phyloP scores from a whole-genome alignment of 768 basidiomycete species.

The Rhizopogon vinicolor region DNA sequence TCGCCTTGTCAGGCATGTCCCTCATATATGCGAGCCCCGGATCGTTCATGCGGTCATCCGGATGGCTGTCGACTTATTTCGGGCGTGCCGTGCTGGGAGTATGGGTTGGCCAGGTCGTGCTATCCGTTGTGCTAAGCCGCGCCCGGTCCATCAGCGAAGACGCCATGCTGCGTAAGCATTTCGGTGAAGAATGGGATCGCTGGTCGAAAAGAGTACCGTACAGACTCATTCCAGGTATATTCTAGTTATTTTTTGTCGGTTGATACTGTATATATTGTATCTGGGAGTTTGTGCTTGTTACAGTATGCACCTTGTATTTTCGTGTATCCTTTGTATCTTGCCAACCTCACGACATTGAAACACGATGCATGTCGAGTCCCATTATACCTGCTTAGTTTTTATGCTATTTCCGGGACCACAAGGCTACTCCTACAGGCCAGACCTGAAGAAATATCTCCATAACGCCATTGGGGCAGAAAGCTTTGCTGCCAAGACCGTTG shows the following conservation, averaged over 20 bases:
- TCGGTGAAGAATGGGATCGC: conserved; percentile 19
- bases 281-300: too few species aligned
- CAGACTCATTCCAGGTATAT: conserved; percentile 23
- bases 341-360: too few species aligned
- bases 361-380: too few species aligned
- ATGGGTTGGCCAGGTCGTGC: conserved; percentile 24
- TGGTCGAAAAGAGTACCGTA: conserved; percentile 20
- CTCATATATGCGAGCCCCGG: conserved; percentile 26
- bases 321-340: too few species aligned
- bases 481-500: too few species aligned
- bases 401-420: too few species aligned
- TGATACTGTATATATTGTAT: too few species aligned
- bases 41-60: conserved; percentile 20
- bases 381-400: too few species aligned
- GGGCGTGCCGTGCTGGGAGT: conserved; percentile 17
- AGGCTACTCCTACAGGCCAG: too few species aligned
- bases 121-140: conserved; percentile 22
- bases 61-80: conserved; percentile 19
- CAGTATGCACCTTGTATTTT: too few species aligned
- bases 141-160: conserved; percentile 24
- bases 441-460: too few species aligned
- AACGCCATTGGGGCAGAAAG: too few species aligned
- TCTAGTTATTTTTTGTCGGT: conserved; percentile 3
- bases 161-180: conserved; percentile 13
- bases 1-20: conserved; percentile 26